Evolutionary conservation across 2,329 filamentous ascomycete species (phyloP).

Genomic region (Ceratocystis diversiconidia): DNA sequence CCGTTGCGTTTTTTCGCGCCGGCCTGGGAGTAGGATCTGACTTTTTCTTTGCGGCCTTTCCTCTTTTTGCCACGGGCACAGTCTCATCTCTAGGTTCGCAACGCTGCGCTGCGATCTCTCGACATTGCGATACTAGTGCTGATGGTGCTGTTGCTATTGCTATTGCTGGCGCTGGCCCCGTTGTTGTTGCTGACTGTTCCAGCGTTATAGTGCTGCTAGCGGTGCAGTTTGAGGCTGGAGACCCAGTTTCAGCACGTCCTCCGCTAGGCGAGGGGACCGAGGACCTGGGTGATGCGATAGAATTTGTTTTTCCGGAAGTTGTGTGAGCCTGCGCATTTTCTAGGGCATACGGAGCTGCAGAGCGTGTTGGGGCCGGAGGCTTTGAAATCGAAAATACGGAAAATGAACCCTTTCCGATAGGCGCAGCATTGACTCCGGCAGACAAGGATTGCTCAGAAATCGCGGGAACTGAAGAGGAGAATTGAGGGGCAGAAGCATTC

Average conservation of each 20-base stretch:
- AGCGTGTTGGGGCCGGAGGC: conserved; percentile 6
- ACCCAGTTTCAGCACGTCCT: no score
- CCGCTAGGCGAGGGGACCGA: no score
- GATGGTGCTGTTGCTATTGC: background rate
- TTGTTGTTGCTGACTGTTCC: background rate
- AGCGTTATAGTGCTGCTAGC: no score
- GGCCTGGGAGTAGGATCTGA: background rate
- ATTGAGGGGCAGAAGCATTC: background rate
- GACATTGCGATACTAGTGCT: background rate
- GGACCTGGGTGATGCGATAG: no score
- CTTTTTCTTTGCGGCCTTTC: background rate
- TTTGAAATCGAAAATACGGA: conserved; percentile 16
- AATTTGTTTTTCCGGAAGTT: no score
- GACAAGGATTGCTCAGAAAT: background rate
- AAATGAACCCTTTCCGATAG: conserved; percentile 8
- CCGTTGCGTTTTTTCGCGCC: conserved; percentile 10
- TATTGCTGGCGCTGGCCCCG: no score
- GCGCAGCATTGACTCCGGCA: background rate
- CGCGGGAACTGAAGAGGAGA: background rate
- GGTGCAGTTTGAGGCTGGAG: no score
- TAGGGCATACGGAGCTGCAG: background rate
- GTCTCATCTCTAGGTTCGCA: background rate
- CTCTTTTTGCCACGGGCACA: background rate
- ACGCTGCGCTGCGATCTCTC: background rate
- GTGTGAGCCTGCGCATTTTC: background rate